Evolutionary conservation across 2,329 filamentous ascomycete genomes (phyloP), one percentile per base, ranked within the genome.

Genomic region (Aspergillus oerlinghausenensis): DNA sequence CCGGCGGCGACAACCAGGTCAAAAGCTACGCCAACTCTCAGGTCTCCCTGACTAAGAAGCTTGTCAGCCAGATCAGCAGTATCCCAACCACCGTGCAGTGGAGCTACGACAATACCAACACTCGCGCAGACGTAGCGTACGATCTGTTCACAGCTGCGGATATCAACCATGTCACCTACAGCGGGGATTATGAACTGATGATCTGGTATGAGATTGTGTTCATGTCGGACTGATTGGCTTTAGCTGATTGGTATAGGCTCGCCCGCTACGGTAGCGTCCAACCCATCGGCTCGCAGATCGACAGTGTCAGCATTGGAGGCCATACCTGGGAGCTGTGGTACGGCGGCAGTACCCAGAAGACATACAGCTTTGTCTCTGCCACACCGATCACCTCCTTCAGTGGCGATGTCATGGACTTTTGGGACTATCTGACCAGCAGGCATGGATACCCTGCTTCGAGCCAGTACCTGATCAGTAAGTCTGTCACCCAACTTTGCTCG

Each of bases 131-230:
- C 63, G 83, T 86, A 4, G 76, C 82, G 6, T 86, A 84, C 62
- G 82, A 85, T 66, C 70, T 85, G 26, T 86, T 85, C 70, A 84
- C 82, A 2, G 62, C 70, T 2, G 73, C 78, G 3, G 60, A 66
- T 55, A 59, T 58, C 47, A 61, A 65, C 49, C 73, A 75, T 8
- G 75, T 78, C 1, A 73, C 74, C 17, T 76, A 69, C 32, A 69
- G 64, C 50, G 70, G 77, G 14, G 73, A 82, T 57, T 85, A 82
- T 66, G 84, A 86, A 67, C 72, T 86, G 60, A 87, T 87, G 84
- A 79, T 87, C 59, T 87, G 84, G 84, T 66, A 55, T 14, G 55
- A 52, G 21, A 8, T 6, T 28, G 11, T 26, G 4, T 43, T 25
- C 25, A 25, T 3, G 17, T 45, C 28, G 1, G 26, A 35, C n/a